Conservation (phyloP, 768 basidiomycete species). For the Zangia roseola region DNA sequence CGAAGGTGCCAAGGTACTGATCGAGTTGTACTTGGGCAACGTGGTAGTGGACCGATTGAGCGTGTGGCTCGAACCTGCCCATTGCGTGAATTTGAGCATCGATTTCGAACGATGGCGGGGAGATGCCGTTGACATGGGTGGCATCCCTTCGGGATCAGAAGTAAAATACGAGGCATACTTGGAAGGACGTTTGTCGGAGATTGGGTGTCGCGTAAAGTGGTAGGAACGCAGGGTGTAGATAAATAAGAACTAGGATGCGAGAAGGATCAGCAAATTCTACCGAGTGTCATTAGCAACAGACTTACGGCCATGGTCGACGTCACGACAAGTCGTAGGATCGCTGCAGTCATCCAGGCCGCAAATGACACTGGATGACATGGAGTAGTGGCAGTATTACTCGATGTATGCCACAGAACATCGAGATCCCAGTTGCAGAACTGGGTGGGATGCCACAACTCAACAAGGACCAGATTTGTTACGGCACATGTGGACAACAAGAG, state of each 20-base stretch:
- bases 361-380: constrained; percentile 31
- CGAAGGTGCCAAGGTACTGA: constrained; percentile 27
- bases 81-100: constrained; percentile 12
- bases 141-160: constrained; percentile 21
- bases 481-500: constrained; percentile 52
- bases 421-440: constrained; percentile 62
- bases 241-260: constrained; percentile 21
- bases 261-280: constrained; percentile 5
- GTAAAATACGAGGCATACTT: constrained; percentile 17
- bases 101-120: constrained; percentile 14
- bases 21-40: constrained; percentile 25
- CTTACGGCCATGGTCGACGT: constrained; percentile 56
- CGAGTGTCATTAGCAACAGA: constrained; percentile 8
- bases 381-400: constrained; percentile 20
- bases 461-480: constrained; percentile 52
- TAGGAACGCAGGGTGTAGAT: constrained; percentile 18
- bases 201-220: constrained; percentile 18
- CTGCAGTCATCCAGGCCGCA: constrained; percentile 54
- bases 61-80: constrained; percentile 18
- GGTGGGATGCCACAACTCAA: constrained; percentile 51
- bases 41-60: constrained; percentile 22
- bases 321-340: constrained; percentile 50
- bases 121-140: constrained; percentile 16
- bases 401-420: constrained; percentile 63
- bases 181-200: background rate